Percentiles rank a stretch among this genome's conserved stretches.
phyloP scores from a whole-genome alignment of 139 green algal species.

The Prasinococcaceae sp. region DNA sequence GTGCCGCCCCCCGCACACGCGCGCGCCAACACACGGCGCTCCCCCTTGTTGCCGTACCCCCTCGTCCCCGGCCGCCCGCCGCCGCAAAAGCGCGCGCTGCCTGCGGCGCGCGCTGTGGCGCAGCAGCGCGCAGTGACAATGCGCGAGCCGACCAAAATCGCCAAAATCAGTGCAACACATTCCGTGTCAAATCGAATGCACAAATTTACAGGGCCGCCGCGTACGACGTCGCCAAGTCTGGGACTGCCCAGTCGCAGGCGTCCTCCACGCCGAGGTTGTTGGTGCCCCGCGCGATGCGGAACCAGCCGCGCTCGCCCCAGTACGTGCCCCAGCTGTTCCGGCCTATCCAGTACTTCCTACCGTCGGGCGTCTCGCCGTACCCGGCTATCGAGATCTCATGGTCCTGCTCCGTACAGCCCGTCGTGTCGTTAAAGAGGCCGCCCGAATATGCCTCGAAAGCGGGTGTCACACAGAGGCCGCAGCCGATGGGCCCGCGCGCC shows the following conservation, averaged over 20 bases:
- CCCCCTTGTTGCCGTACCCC: too few relatives aligned
- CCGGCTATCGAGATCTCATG: conserved; percentile 13
- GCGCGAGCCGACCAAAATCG: too few relatives aligned
- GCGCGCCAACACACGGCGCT: too few relatives aligned
- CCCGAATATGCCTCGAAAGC: conserved; percentile 45
- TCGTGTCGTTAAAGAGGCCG: conserved; percentile 28
- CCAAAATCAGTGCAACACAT: too few relatives aligned
- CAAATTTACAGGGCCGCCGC: too few relatives aligned
- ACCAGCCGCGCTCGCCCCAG: conserved; percentile 62
- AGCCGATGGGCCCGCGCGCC: conserved; percentile 65
- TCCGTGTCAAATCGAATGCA: too few relatives aligned
- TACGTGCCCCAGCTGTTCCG: conserved; percentile 54
- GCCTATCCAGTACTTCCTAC: conserved; percentile 44
- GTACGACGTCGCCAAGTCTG: too few relatives aligned
- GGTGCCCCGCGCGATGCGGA: conserved; percentile 45
- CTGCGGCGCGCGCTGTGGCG: too few relatives aligned
- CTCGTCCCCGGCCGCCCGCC: too few relatives aligned
- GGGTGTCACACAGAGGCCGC: conserved; percentile 51
- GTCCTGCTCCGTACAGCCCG: conserved; percentile 43
- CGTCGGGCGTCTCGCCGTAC: conserved; percentile 3
- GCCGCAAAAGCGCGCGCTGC: too few relatives aligned
- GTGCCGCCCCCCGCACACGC: too few relatives aligned
- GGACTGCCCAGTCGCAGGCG: conserved; percentile 47
- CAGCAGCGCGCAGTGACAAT: too few relatives aligned
- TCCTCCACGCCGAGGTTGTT: conserved; percentile 70